Conservation (phyloP, 1,284 basidiomycete genomes). For the Phylloboletellus chloephorus region DNA sequence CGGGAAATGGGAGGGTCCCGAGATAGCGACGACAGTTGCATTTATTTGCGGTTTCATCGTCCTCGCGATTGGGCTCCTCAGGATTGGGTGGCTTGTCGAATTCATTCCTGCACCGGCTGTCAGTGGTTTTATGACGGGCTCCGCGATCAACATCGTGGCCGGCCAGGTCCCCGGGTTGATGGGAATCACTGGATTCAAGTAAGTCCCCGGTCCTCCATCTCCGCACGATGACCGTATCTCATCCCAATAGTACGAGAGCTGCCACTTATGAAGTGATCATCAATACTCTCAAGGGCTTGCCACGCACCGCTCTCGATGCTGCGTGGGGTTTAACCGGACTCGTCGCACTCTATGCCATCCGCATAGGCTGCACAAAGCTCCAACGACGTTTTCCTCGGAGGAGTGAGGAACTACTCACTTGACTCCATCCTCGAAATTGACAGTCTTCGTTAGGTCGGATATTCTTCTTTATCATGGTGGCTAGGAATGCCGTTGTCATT, state of each 20-base stretch:
- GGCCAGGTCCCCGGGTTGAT: conserved; percentile 85
- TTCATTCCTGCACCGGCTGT: conserved; percentile 92
- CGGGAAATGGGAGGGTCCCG: conserved; percentile 53
- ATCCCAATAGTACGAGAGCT: conserved; percentile 62
- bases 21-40: conserved; percentile 83
- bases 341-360: conserved; percentile 69
- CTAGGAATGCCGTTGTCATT: conserved; percentile 86
- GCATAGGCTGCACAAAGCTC: conserved; percentile 56
- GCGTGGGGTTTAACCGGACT: conserved; percentile 86
- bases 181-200: conserved; percentile 81
- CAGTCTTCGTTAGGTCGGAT: conserved; percentile 48
- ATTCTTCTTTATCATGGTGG: conserved; percentile 82
- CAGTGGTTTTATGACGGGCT: conserved; percentile 90
- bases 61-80: conserved; percentile 87
- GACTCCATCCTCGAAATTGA: neutral
- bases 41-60: conserved; percentile 91
- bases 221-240: conserved; percentile 2
- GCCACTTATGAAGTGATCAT: conserved; percentile 87
- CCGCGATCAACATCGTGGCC: conserved; percentile 81
- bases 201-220: conserved; percentile 26
- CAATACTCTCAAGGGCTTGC: conserved; percentile 84
- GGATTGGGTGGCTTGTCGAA: conserved; percentile 93
- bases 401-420: conserved; percentile 37
- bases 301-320: conserved; percentile 71
- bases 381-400: conserved; percentile 63